Evolutionary conservation across 208 protist genomes (phyloP).

Genomic region (Leptomonas pyrrhocoris): DNA sequence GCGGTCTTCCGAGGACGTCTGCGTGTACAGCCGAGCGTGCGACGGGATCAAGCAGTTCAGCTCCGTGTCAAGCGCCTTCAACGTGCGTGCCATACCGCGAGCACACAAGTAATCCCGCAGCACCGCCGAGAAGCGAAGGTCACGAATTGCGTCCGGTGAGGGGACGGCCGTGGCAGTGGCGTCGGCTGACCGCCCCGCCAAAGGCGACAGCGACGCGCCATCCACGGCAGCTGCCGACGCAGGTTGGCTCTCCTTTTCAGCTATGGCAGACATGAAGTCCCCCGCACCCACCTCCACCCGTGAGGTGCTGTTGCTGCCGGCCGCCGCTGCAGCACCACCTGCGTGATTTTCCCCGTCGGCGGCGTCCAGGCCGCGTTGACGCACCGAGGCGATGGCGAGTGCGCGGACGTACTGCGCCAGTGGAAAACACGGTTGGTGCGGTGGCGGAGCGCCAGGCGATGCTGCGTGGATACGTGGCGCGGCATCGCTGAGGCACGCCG

Average conservation of each 20-base stretch:
- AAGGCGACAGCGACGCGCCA: neutral
- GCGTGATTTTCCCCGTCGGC: neutral
- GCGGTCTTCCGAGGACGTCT: neutral
- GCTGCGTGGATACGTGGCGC: neutral
- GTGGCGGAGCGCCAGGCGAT: neutral
- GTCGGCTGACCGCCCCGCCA: neutral
- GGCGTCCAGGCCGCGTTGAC: constrained; percentile 1
- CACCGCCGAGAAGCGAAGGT: constrained; percentile 41
- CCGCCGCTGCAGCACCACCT: neutral
- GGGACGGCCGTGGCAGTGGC: constrained; percentile 1
- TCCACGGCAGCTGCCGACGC: constrained; percentile 21
- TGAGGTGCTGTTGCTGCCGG: neutral
- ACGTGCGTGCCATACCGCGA: constrained; percentile 48
- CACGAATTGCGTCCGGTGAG: constrained; percentile 34
- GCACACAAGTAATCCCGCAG: constrained; percentile 57
- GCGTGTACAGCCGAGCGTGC: constrained; percentile 6
- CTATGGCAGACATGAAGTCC: constrained; percentile 39
- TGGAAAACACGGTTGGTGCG: constrained; percentile 10
- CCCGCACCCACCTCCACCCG: constrained; percentile 10
- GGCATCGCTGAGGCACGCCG: neutral
- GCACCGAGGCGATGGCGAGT: constrained; percentile 19
- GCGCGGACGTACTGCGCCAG: constrained; percentile 18
- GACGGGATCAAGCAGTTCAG: constrained; percentile 32
- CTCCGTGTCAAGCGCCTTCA: constrained; percentile 51
- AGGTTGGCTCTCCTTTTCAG: constrained; percentile 19